Conservation (phyloP, 1,139 yeast genomes). For the Magnusiomyces suaveolens region DNA sequence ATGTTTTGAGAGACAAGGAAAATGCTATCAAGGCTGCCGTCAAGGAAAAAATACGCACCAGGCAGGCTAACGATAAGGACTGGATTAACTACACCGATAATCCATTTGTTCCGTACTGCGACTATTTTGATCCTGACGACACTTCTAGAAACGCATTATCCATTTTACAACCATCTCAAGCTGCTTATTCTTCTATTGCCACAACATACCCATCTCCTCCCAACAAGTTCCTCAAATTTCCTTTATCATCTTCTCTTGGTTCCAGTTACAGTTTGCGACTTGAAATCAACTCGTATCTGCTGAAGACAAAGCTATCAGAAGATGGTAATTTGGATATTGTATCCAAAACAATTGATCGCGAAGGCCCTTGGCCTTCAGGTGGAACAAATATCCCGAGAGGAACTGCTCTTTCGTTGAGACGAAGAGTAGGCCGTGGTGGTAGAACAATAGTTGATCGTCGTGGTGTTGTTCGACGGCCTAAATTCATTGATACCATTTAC, state of each 20-base stretch:
- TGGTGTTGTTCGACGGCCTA: slow-evolving; percentile 33
- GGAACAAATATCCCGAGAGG: slow-evolving; percentile 27
- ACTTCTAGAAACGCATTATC: slow-evolving; percentile 29
- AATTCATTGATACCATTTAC: slow-evolving; percentile 1
- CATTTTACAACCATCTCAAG: slow-evolving; percentile 48
- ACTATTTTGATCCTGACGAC: slow-evolving; percentile 45
- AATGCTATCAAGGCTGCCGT: slow-evolving; percentile 73
- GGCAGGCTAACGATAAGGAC: slow-evolving; percentile 60
- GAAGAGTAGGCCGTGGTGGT: slow-evolving; percentile 66
- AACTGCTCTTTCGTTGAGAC: slow-evolving; percentile 46
- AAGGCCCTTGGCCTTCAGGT: slow-evolving; percentile 21
- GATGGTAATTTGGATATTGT: slow-evolving; percentile 21
- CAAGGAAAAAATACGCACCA: slow-evolving; percentile 64
- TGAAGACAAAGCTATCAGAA: slow-evolving; percentile 18
- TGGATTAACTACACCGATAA: slow-evolving; percentile 85
- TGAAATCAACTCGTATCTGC: slow-evolving; percentile 23
- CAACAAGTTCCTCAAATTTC: slow-evolving; percentile 23
- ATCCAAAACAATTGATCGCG: slow-evolving; percentile 19
- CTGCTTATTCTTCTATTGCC: slow-evolving; percentile 75
- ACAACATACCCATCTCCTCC: slow-evolving; percentile 53
- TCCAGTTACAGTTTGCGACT: slow-evolving; percentile 25
- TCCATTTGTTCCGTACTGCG: slow-evolving; percentile 79
- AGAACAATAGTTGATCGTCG: slow-evolving; percentile 66
- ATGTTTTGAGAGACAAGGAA: slow-evolving; percentile 65
- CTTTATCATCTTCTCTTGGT: slow-evolving; percentile 26